Base-by-base conservation (phyloP, 2,329 filamentous ascomycete genomes). In the Pseudocercospora vitis region DNA sequence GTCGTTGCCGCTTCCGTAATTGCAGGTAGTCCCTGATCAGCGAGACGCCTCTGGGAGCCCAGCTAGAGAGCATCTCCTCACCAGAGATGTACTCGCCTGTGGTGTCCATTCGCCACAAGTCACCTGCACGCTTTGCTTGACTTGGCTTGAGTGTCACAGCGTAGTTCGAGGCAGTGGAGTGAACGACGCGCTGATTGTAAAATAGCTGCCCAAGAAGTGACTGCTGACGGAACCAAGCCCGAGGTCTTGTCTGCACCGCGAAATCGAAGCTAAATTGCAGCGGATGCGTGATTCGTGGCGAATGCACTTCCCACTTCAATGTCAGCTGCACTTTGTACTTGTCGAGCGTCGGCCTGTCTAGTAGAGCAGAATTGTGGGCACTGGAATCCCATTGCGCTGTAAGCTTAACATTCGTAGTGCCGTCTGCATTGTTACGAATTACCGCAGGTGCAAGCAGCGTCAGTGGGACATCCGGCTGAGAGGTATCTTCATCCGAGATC, bases 311-410 rank as follows among this genome's bases (percentile, higher is more conserved):
- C 89, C 92, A 97, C 12, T 83, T 81, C 8, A 97, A 76, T 0
- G 87, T 86, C 73, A 96, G 86, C 71, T 96, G 91, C 16, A 99
- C 88, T 37, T 88, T 87, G 70, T 94, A 91, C 68, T 91, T 94
- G 55, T 96, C 91, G n/a, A 89, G 83, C 1, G 94, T 97, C 1
- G 89, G 87, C 21, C 92, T 85, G 71, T 99, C 91, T n/a, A 99
- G 82, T 11, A 97, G 79, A n/a, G 95, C 77, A 4, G 94, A 96
- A 59, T 85, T 86, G 71, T 99, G 94, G 61, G 94, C 79, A 65
- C 91, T 95, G 0, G 92, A 96, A 69, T 99, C 94, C 94, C 94
- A 99, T 67, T 97, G 91, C 0, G 88, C 91, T n/a, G 87, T 81
- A 37, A 97, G 79, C 1, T 87, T 91, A 31, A 96, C 85, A 68